Evolutionary conservation across 2,329 filamentous ascomycete genomes (phyloP).

Genomic region (Pestalotiopsis sp.): DNA sequence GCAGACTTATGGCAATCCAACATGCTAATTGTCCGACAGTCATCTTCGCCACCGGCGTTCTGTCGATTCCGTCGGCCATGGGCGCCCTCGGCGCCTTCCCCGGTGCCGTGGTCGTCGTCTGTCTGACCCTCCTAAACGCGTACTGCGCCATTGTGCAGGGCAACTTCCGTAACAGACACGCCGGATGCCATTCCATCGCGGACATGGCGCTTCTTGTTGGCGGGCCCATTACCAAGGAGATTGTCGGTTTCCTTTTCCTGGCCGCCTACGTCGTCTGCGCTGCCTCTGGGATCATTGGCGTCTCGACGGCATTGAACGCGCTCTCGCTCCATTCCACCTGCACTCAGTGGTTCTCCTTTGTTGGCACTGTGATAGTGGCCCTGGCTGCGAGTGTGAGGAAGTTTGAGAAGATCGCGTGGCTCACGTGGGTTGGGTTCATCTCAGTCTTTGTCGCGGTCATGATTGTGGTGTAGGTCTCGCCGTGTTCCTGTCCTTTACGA

Average conservation of each 20-base stretch:
- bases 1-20: too few species aligned
- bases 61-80: constrained; percentile 45
- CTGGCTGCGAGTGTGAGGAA: constrained; percentile 55
- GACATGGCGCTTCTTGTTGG: constrained; percentile 63
- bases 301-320: constrained; percentile 62
- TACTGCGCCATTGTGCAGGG: constrained; percentile 42
- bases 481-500: not conserved
- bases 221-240: constrained; percentile 51
- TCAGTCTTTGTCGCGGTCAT: constrained; percentile 61
- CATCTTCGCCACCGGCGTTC: constrained; percentile 45
- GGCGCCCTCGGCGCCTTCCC: constrained; percentile 44
- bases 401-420: constrained; percentile 62
- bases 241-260: constrained; percentile 58
- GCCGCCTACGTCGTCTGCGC: constrained; percentile 58
- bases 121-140: constrained; percentile 41
- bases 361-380: constrained; percentile 53
- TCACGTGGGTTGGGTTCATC: constrained; percentile 63
- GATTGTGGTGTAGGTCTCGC: constrained; percentile 51
- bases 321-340: constrained; percentile 59
- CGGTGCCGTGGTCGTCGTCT: constrained; percentile 44
- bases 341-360: constrained; percentile 59
- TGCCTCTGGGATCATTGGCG: constrained; percentile 60
- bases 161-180: constrained; percentile 40
- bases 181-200: constrained; percentile 42
- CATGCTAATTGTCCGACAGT: constrained; percentile 23